Conservation (phyloP, 163 green algal species). For the Chlamydomonas reinhardtii region DNA sequence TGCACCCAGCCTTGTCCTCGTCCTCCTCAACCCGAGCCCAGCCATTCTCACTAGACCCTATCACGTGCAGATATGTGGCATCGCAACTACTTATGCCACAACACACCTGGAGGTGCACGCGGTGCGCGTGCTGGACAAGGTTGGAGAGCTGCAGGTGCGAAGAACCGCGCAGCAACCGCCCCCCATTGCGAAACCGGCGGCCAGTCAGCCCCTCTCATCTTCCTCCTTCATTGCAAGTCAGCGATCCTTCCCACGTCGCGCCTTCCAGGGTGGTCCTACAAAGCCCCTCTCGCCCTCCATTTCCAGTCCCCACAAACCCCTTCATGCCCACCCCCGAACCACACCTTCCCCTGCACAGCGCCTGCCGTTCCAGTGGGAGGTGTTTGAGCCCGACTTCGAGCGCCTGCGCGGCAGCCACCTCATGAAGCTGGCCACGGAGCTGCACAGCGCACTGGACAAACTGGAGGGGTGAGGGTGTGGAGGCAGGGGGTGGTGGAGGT, state of each 20-base stretch:
- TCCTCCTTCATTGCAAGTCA: too few species aligned
- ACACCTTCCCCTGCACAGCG: neutral
- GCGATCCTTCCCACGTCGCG: too few species aligned
- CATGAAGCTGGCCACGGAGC: slow-evolving; percentile 14
- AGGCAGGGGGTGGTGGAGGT: too few species aligned
- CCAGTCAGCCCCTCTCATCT: too few species aligned
- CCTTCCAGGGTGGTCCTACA: too few species aligned
- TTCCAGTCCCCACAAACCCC: too few species aligned
- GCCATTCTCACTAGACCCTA: neutral
- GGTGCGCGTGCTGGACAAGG: slow-evolving; percentile 18
- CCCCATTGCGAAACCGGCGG: too few species aligned
- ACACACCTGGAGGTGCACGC: slow-evolving; percentile 16
- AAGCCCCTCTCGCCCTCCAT: too few species aligned
- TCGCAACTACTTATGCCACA: slow-evolving; percentile 22
- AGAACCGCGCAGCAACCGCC: too few species aligned
- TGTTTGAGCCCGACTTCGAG: slow-evolving; percentile 39
- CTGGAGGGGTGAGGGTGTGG: slow-evolving; percentile 30
- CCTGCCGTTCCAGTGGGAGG: slow-evolving; percentile 37
- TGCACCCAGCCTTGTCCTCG: neutral
- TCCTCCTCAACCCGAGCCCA: too few species aligned
- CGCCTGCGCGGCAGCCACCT: slow-evolving; percentile 28
- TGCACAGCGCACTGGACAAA: slow-evolving; percentile 24
- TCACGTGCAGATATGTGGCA: slow-evolving; percentile 32
- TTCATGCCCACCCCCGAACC: too few species aligned
- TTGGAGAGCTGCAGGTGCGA: slow-evolving; percentile 36